Conservation (phyloP, 768 basidiomycete species). For the Russula abietina region DNA sequence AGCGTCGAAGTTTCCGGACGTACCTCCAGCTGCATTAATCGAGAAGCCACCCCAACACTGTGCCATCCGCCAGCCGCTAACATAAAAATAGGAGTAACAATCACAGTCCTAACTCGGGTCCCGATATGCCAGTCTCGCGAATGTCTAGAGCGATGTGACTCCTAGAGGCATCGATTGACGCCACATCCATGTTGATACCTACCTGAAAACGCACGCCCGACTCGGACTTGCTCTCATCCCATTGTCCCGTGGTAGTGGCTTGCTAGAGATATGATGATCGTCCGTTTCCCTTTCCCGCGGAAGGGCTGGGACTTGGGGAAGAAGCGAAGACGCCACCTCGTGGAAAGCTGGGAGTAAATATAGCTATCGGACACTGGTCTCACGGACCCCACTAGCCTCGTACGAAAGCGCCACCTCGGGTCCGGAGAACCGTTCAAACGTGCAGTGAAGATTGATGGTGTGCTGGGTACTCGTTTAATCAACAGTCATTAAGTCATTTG, state of each 20-base stretch:
- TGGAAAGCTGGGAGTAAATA: neutral
- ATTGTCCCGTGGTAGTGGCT: neutral
- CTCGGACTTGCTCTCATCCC: neutral
- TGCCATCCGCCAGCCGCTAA: neutral
- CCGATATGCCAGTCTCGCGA: neutral
- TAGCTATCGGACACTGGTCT: neutral
- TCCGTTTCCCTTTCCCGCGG: neutral
- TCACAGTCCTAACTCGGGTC: neutral
- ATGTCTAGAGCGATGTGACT: neutral
- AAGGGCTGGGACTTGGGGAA: neutral
- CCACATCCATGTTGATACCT: neutral
- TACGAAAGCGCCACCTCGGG: neutral
- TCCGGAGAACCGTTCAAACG: neutral
- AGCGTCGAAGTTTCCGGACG: neutral
- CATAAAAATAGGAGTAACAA: neutral
- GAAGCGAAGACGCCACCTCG: neutral
- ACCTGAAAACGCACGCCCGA: neutral
- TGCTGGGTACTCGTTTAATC: neutral
- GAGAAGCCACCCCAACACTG: neutral
- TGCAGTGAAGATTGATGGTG: neutral
- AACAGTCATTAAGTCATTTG: neutral
- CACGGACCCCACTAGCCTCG: neutral
- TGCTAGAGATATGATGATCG: too few species aligned
- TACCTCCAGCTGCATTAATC: neutral
- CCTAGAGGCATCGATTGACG: neutral